These are phyloP conservation scores for Solidago caesia DNA, from an alignment of 129 eudicot genomes.

Conservation along the genomic window DNA sequence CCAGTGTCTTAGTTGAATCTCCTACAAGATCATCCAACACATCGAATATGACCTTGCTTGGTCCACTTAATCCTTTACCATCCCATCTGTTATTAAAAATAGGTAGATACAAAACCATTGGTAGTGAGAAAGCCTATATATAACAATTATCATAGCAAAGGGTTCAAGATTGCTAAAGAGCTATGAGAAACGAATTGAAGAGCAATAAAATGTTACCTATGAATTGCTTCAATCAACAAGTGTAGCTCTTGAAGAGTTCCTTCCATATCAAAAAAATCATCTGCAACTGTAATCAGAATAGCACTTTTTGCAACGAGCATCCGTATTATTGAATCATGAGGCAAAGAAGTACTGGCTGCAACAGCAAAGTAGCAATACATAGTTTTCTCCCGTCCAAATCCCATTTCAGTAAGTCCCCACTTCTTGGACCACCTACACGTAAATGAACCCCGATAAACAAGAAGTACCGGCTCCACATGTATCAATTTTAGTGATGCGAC, in stretches of 20 bases:
- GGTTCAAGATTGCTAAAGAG: background rate
- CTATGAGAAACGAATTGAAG: background rate
- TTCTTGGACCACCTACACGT: constrained; percentile 59
- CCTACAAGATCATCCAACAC: constrained; percentile 56
- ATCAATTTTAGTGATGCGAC: background rate
- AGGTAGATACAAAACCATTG: background rate
- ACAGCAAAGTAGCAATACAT: constrained; percentile 48
- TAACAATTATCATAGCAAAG: background rate
- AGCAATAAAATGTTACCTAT: constrained; percentile 29
- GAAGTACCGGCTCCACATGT: background rate
- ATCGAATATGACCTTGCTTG: constrained; percentile 47
- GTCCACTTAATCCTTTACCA: constrained; percentile 47
- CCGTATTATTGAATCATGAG: constrained; percentile 49
- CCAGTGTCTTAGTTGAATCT: constrained; percentile 27
- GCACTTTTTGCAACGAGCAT: constrained; percentile 51
- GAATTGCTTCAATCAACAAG: constrained; percentile 44
- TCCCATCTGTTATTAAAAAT: constrained; percentile 57
- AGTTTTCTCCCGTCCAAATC: constrained; percentile 78
- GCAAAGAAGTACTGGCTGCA: constrained; percentile 37
- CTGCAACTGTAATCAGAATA: constrained; percentile 56
- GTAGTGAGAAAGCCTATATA: background rate
- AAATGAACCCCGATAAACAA: background rate
- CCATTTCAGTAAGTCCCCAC: constrained; percentile 59
- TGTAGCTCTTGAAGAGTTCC: constrained; percentile 49
- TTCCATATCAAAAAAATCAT: constrained; percentile 62